Evolutionary conservation across 2,329 filamentous ascomycete species (phyloP), one percentile per base, ranked within the genome.

Genomic region (Aspergillus brunneoviolaceus): DNA sequence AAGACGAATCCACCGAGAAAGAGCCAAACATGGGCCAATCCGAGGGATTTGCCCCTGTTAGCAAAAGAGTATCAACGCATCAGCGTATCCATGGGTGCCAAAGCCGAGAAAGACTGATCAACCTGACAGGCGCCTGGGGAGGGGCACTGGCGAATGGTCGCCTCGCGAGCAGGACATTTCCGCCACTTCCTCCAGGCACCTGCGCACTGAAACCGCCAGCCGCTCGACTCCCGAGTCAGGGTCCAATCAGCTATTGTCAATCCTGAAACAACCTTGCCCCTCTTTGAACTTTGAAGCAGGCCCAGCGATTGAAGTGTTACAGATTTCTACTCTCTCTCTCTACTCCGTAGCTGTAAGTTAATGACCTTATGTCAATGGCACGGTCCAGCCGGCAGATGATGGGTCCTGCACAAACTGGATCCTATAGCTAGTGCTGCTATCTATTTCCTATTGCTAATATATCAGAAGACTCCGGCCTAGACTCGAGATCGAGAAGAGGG

Each of bases 231-330:
- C 16, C 9, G 42, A n/a, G 25, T 25, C 19, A n/a, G 3, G 12
- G 42, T 4, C 52, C 52, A 55, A 55, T 55, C 52, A 55, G n/a
- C 39, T 19, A 2, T n/a, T 4, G 16, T 3, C n/a, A 14, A 55
- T 49, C 42, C 29, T 55, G 53, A 55, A 55, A 55, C 53, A 35
- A 27, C 27, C 45, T 25, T 42, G 12, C 47, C 27, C 27, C 27
- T 29, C 27, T 29, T 29, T 29, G 27, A 29, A 42, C 39, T 23
- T 25, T 39, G 39, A 55, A 52, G 51, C 51, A 35, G 52, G 45
- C 42, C 52, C 35, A 31, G 27, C 23, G 52, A 45, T 55, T 7
- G 25, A 47, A 23, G 33, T 49, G 53, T 55, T 49, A 29, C 53
- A 55, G 42, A 25, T 25, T 55, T 19, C 25, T 39, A 21, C 48